Base-by-base conservation (phyloP, 148 eudicot species). In the Bassia scoparia region DNA sequence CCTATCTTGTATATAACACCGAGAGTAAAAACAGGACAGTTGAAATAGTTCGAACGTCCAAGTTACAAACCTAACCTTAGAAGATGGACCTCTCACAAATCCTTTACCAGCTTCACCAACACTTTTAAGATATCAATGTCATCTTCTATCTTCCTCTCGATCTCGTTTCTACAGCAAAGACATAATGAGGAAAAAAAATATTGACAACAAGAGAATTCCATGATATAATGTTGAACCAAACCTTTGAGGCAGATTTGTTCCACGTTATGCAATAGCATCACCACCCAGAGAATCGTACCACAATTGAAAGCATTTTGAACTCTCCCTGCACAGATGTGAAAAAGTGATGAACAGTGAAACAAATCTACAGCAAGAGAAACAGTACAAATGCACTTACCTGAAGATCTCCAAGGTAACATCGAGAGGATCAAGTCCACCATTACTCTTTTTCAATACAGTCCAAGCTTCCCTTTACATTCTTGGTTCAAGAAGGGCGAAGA, bases 251-350 rank as follows among this genome's bases (percentile, higher is more conserved):
- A 23, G 79, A 83, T 81, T 73, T 88, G 61, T 79, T 82, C 88
- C 92, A 95, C 43, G 97, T 95, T 67, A 95, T 82, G 73, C 99
- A 69, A 95, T 81, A 16, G n/a, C 96, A 78, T 95, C 99, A 35
- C 99, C 97, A 24, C 99, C 99, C 70, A 91, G 75, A 48, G 89
- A 81, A 87, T n/a, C n/a, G 61, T 83, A 86, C 99, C 99, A 95
- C 69, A 89, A 74, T 79, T 95, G 79, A 91, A 85, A 67, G 38
- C 71, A 69, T 83, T 71, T 3, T 89, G 67, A 91, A 90, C 73
- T 69, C 97, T 71, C 67, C n/a, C 83, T 97, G 91, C 68, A 73
- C 65, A 48, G 30, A 56, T 27, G 33, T 17, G 43, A 52, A 24
- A 61, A 18, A 7, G 70, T 33, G 8, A n/a, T 69, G 27, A 59